Evolutionary conservation across 2,329 filamentous ascomycete species (phyloP).

Genomic region (Hypoxylon sp.): DNA sequence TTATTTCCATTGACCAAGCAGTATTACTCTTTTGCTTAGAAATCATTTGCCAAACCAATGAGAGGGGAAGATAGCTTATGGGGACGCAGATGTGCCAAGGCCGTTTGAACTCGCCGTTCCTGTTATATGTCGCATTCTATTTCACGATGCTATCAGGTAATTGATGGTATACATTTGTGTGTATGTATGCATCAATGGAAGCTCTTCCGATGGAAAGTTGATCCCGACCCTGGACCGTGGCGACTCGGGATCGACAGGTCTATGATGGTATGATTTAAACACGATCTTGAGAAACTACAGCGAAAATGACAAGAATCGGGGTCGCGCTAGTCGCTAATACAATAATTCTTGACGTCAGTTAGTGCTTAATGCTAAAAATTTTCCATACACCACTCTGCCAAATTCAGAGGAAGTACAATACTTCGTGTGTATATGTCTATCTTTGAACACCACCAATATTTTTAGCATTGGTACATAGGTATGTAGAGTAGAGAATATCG

Average conservation of each 20-base stretch:
- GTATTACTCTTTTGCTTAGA: slow-evolving; percentile 37
- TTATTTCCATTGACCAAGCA: slow-evolving; percentile 31
- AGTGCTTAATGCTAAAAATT: neutral
- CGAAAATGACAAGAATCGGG: slow-evolving; percentile 21
- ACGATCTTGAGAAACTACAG: slow-evolving; percentile 26
- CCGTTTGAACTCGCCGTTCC: slow-evolving; percentile 4
- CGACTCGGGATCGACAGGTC: slow-evolving; percentile 38
- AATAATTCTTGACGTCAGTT: slow-evolving; percentile 37
- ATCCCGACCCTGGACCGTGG: slow-evolving; percentile 16
- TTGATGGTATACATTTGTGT: neutral
- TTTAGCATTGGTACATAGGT: slow-evolving; percentile 1
- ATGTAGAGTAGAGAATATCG: neutral
- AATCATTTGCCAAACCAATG: slow-evolving; percentile 25
- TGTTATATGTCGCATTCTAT: slow-evolving; percentile 23
- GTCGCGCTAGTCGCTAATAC: no score
- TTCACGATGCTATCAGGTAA: slow-evolving; percentile 40
- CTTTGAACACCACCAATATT: slow-evolving; percentile 3
- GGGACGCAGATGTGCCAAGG: slow-evolving; percentile 23
- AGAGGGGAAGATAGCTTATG: slow-evolving; percentile 13
- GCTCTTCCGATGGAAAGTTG: neutral
- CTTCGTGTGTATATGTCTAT: neutral
- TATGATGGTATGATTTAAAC: slow-evolving; percentile 41
- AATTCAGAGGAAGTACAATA: neutral
- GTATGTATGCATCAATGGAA: neutral
- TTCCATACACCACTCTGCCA: neutral